phyloP scores from a whole-genome alignment of 352 stramenopile genomes.

The Phytophthora citrophthora region DNA sequence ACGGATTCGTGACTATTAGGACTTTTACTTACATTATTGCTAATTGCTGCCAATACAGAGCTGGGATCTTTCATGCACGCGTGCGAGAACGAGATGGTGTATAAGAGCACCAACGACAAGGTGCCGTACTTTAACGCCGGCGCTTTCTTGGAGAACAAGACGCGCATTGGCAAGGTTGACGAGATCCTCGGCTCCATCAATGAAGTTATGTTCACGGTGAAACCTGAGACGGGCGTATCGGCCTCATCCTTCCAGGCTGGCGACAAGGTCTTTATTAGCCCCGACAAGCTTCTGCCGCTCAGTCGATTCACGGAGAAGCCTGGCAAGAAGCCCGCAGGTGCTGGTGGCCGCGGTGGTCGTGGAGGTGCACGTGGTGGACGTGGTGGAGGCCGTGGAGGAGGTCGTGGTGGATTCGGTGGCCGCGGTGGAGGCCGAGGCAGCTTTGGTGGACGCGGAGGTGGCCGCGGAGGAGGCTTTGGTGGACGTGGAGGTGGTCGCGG shows the following conservation, averaged over 20 bases:
- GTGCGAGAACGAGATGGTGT: constrained; percentile 98
- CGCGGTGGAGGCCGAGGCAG: constrained; percentile 47
- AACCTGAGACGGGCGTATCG: constrained; percentile 95
- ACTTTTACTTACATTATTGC: constrained; percentile 1
- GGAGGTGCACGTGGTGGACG: constrained; percentile 45
- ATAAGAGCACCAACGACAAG: constrained; percentile 95
- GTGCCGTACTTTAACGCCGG: constrained; percentile 99
- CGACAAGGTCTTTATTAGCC: constrained; percentile 98
- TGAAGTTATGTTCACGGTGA: constrained; percentile 97
- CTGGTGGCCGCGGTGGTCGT: constrained; percentile 52
- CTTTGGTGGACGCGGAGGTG: constrained; percentile 52
- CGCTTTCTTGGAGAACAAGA: constrained; percentile 99
- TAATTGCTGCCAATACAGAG: constrained; percentile 60
- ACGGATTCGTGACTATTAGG: neutral
- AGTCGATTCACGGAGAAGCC: constrained; percentile 95
- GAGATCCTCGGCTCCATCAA: constrained; percentile 98
- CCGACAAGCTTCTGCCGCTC: constrained; percentile 97
- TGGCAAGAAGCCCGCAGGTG: constrained; percentile 60
- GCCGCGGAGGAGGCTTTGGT: constrained; percentile 45
- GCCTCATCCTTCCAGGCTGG: constrained; percentile 96
- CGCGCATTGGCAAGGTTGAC: constrained; percentile 98
- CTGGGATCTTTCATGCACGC: constrained; percentile 96
- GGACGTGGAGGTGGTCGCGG: constrained; percentile 45
- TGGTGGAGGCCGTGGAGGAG: constrained; percentile 33
- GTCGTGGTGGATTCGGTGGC: constrained; percentile 50